phyloP scores from a whole-genome alignment of 306 rosid genomes.

The Benincasa hispida region DNA sequence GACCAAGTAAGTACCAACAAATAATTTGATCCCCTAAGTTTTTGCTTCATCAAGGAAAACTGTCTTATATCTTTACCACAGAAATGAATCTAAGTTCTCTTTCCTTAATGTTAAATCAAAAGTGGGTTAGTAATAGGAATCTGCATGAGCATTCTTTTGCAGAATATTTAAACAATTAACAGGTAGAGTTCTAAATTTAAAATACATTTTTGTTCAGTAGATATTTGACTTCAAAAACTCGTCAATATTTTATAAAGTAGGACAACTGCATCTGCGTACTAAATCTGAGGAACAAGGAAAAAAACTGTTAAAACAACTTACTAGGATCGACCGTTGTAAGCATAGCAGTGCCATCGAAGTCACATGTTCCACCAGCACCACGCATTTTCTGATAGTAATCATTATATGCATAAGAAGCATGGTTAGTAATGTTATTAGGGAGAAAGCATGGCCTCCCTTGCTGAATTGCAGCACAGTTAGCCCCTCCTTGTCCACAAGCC shows the following conservation, averaged over 20 bases:
- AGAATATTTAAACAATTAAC: neutral
- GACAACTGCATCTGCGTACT: neutral
- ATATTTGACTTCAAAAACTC: neutral
- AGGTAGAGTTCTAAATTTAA: neutral
- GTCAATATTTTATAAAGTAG: neutral
- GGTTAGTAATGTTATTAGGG: conserved; percentile 51
- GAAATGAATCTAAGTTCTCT: neutral
- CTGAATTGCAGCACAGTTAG: conserved; percentile 68
- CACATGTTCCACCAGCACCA: conserved; percentile 72
- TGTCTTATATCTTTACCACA: neutral
- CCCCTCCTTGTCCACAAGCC: conserved; percentile 93
- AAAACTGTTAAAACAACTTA: conserved; percentile 27
- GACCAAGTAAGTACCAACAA: neutral
- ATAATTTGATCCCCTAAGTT: neutral
- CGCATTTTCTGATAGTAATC: conserved; percentile 75
- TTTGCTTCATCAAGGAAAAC: neutral
- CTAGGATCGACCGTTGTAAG: conserved; percentile 59
- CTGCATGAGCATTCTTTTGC: neutral
- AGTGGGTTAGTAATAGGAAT: neutral
- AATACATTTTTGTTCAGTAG: neutral
- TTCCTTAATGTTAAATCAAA: neutral
- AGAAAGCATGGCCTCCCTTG: conserved; percentile 47
- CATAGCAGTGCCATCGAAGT: conserved; percentile 64
- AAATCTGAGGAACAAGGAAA: conserved; percentile 4
- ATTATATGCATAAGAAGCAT: conserved; percentile 89